phyloP scores from a whole-genome alignment of 305 asterid species.

The Salvia sclarea region DNA sequence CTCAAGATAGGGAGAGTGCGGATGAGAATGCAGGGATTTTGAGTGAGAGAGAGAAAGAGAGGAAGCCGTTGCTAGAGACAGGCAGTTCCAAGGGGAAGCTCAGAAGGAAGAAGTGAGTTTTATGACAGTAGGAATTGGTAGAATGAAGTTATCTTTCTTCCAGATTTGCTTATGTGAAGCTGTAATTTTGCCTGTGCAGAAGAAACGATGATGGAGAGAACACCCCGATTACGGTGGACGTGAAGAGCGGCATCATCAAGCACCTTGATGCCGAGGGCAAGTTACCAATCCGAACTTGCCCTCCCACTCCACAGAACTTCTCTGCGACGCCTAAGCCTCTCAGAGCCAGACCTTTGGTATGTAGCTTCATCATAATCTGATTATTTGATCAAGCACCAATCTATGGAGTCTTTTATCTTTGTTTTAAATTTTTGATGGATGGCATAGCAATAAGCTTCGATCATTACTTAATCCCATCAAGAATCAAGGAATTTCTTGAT shows the following conservation, averaged over 20 bases:
- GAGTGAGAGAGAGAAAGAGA: conserved; percentile 56
- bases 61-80: conserved; percentile 63
- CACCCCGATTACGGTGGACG: conserved; percentile 60
- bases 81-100: conserved; percentile 55
- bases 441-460: not conserved
- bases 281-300: conserved; percentile 68
- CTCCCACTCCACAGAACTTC: conserved; percentile 97
- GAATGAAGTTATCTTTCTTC: not conserved
- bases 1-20: no score
- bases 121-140: not conserved
- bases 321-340: conserved; percentile 52
- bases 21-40: conserved; percentile 24
- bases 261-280: conserved; percentile 38
- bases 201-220: conserved; percentile 75
- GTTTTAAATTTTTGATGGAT: no score
- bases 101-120: conserved; percentile 60
- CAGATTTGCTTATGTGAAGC: conserved; percentile 10
- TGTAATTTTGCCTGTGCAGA: conserved; percentile 46
- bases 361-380: no score
- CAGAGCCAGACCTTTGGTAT: conserved; percentile 56
- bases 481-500: not conserved
- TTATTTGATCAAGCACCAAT: no score
- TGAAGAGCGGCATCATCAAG: conserved; percentile 56
- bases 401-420: no score
- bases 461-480: not conserved